phyloP scores from a whole-genome alignment of 164 flowering plant species.

The Platanus orientalis region DNA sequence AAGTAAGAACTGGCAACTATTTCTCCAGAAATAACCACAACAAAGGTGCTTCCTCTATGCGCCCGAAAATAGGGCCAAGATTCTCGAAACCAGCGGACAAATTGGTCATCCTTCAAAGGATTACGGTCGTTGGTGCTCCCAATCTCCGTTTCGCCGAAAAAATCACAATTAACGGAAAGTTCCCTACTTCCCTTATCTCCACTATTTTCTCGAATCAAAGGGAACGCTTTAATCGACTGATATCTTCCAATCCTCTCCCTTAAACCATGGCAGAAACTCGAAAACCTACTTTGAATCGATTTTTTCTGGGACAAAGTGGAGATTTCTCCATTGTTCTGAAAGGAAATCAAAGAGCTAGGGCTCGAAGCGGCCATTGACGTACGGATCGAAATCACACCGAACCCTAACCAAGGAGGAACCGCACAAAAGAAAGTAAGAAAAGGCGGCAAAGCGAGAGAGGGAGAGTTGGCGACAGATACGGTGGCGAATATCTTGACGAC shows the following conservation, averaged over 20 bases:
- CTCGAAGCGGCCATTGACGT: conserved; percentile 12
- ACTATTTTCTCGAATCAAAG: neutral
- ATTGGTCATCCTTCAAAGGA: conserved; percentile 11
- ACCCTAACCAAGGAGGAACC: neutral
- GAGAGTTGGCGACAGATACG: too few species aligned
- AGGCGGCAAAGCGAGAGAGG: too few species aligned
- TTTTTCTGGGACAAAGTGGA: neutral
- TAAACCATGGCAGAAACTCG: neutral
- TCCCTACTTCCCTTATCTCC: neutral
- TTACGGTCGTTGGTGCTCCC: conserved; percentile 2
- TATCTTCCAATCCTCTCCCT: neutral
- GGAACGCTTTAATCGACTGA: neutral
- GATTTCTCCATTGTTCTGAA: neutral
- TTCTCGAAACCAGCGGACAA: conserved; percentile 39
- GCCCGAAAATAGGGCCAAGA: conserved; percentile 56
- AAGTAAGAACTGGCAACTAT: conserved; percentile 37
- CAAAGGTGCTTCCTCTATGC: conserved; percentile 64
- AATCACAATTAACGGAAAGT: neutral
- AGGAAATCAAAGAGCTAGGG: conserved; percentile 3
- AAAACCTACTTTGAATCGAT: neutral
- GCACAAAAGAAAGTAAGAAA: too few species aligned
- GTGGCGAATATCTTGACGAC: too few species aligned
- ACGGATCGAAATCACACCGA: neutral
- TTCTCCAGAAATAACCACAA: conserved; percentile 55
- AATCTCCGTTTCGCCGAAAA: neutral